Percentiles rank a stretch among this genome's conserved stretches.
phyloP scores from a whole-genome alignment of 1,284 basidiomycete genomes.

The Porogramme epimiltina region DNA sequence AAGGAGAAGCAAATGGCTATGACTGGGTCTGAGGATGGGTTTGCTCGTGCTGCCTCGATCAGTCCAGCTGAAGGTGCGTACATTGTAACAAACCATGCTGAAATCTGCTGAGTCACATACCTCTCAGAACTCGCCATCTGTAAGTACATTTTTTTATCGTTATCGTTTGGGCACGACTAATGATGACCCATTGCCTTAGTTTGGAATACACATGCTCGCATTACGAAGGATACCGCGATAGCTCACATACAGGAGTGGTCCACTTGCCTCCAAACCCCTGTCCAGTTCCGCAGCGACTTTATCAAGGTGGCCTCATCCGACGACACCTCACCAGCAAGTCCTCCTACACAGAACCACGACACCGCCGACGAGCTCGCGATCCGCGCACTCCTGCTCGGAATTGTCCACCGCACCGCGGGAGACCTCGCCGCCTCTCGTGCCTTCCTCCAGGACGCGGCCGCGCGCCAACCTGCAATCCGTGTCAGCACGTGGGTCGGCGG shows the following conservation, averaged over 20 bases:
- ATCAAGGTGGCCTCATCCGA: constrained; percentile 10
- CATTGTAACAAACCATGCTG: not conserved
- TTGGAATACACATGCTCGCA: constrained; percentile 72
- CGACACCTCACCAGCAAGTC: not conserved
- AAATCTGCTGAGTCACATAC: not conserved
- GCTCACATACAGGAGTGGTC: constrained; percentile 53
- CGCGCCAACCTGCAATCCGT: constrained; percentile 39
- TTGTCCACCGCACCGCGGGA: constrained; percentile 59
- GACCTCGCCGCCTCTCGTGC: constrained; percentile 45
- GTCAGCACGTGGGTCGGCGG: constrained; percentile 69
- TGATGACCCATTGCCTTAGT: constrained; percentile 42
- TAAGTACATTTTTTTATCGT: constrained; percentile 36
- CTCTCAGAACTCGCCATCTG: constrained; percentile 58
- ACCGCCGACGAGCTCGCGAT: constrained; percentile 72
- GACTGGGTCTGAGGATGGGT: constrained; percentile 53
- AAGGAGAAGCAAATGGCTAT: constrained; percentile 61
- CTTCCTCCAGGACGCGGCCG: constrained; percentile 54
- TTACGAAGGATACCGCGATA: constrained; percentile 50
- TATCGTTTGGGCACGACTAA: constrained; percentile 4
- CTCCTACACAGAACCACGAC: constrained; percentile 41
- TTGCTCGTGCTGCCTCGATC: constrained; percentile 57
- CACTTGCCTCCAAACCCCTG: constrained; percentile 46
- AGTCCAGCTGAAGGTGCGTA: constrained; percentile 67
- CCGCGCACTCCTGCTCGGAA: constrained; percentile 67
- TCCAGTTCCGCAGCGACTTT: constrained; percentile 39